Evolutionary conservation across 129 eudicot species (phyloP), one percentile per base, ranked within the genome.

Genomic region (Pseudognaphalium luteoalbum): DNA sequence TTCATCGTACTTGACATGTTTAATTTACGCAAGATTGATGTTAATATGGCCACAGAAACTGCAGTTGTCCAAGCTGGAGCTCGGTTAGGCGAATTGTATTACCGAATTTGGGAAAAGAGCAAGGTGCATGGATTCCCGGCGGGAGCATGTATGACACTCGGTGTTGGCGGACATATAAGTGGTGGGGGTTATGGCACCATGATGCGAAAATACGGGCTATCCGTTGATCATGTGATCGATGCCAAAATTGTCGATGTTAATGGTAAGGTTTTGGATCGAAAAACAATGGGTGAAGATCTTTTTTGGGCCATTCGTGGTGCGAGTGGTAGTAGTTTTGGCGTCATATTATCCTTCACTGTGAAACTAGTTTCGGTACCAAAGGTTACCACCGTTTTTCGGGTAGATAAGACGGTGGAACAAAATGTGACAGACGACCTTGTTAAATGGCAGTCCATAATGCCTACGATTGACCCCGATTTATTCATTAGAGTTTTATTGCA

Each of bases 251-350:
- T 83, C 20, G 74, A 83, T 39, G 83, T 65, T 19, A 79, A 74
- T 4, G 83, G 86, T 4, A 30, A 29, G 19, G 21, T 83, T 74
- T 20, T 78, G 81, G 69, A 83, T 63, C 68, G 86, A 35, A 78
- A 69, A 52, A 20, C 63, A 14, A 83, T 83, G 86, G 86, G 83
- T 8, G 83, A 83, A 47, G 86, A 83, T 83, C 75, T 83, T 5
- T 83, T 83, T 21, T 83, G 83, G 83, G 83, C 86, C 29, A 83
- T 83, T 35, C 73, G 81, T 37, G 86, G 86, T 4, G 86, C 81
- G 2, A 78, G 86, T 4, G 86, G 86, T 29, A 79, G 72, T 64
- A 83, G 86, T 70, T 83, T 83, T 20, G 81, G 86, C 41, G 83
- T 83, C 34, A 70, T 83, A 6, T 47, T 83, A 54, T 83, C 86